Percentiles rank a stretch among this genome's conserved stretches.
phyloP scores from a whole-genome alignment of 2,329 filamentous ascomycete species.

The Phaeosphaeriaceae sp. region DNA sequence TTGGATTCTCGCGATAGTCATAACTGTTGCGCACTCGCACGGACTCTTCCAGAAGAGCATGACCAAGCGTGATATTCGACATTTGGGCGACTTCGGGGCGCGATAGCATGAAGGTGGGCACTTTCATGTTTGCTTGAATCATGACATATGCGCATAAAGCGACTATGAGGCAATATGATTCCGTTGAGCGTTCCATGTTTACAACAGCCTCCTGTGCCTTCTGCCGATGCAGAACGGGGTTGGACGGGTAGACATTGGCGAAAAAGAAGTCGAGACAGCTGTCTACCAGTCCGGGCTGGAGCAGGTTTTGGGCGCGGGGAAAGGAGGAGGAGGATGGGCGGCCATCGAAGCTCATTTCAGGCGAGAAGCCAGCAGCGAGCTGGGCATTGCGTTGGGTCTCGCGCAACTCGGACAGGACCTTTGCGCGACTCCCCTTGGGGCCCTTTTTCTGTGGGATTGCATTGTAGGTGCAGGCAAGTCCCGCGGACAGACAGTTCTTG shows the following conservation, averaged over 20 bases:
- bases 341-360: conserved; percentile 50
- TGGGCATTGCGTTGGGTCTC: conserved; percentile 57
- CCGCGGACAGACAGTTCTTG: conserved; percentile 66
- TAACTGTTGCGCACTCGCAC: conserved; percentile 63
- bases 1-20: conserved; percentile 65
- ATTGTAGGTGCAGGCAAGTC: conserved; percentile 69
- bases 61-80: conserved; percentile 55
- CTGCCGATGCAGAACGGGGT: conserved; percentile 64
- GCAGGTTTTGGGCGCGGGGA: conserved; percentile 57
- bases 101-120: conserved; percentile 54
- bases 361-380: conserved; percentile 50
- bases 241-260: conserved; percentile 68
- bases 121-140: conserved; percentile 56
- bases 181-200: conserved; percentile 59
- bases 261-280: conserved; percentile 68
- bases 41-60: conserved; percentile 65
- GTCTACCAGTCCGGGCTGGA: conserved; percentile 58
- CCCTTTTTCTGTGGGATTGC: conserved; percentile 70
- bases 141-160: conserved; percentile 59
- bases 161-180: conserved; percentile 65
- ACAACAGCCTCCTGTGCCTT: conserved; percentile 61
- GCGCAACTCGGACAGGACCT: conserved; percentile 68
- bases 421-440: conserved; percentile 67
- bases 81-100: conserved; percentile 53
- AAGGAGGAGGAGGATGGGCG: conserved; percentile 51